Evolutionary conservation across 495 filamentous ascomycete genomes (phyloP), one percentile per base, ranked within the genome.

Genomic region (Aspergillus ostianus): DNA sequence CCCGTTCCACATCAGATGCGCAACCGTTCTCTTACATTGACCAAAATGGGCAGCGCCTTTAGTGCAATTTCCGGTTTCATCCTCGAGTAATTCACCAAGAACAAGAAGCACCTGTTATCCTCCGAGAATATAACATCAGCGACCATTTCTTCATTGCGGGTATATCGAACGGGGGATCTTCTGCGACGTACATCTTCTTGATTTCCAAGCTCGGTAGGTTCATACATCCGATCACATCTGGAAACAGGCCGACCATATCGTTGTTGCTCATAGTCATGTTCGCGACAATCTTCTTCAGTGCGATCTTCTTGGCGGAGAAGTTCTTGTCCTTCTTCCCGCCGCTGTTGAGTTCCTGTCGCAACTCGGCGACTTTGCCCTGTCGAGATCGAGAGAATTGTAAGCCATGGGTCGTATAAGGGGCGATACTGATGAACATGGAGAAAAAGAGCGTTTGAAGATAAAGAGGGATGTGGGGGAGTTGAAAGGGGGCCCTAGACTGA

Each of bases 251-350:
- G 54, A 97, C 89, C 94, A 99, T 99, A 74, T 99, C 94, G 67
- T 99, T 99, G 74, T 98, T 99, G 84, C 92, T 97, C 94, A 98
- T 98, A 56, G 94, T 98, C 94, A 99, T 98, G 70, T 98, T 99
- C 64, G 94, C 94, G 68, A 99, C 94, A 64, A 99, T 98, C 82
- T 97, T 97, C 86, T 99, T 99, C 53, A 99, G 82, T 29, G 94
- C 93, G 70, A 97, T 96, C 84, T 98, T 98, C 82, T 98, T 99
- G 63, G 89, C 86, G 47, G 91, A 87, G 73, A 90, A 87, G 79
- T 96, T 96, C 83, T 98, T 99, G 82, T 99, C 94, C 79, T 97
- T 98, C 81, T 93, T 96, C 71, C 91, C 90, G 65, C 90, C 90
- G 76, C 87, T 91, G 73, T 91, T 91, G 72, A 99, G 84, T 82